phyloP scores from a whole-genome alignment of 2,329 filamentous ascomycete species.

The Colletotrichum eleusines region DNA sequence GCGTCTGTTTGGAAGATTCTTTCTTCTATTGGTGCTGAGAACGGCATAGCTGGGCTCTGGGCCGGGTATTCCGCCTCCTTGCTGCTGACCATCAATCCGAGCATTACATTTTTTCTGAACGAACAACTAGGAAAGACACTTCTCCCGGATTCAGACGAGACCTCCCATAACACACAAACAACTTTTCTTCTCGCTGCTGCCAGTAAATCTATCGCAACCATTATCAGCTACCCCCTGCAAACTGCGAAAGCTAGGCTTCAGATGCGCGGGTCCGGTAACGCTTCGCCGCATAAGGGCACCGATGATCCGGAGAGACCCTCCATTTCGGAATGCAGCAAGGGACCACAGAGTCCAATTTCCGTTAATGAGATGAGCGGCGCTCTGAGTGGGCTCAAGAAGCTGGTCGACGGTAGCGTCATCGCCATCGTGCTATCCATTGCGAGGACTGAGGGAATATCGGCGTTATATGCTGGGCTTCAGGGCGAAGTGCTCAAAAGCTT shows the following conservation, averaged over 20 bases:
- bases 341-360: neutral
- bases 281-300: slow-evolving; percentile 44
- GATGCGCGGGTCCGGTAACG: slow-evolving; percentile 55
- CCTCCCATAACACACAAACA: slow-evolving; percentile 19
- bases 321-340: neutral
- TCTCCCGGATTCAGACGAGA: slow-evolving; percentile 61
- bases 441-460: slow-evolving; percentile 73
- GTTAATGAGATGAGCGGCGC: neutral
- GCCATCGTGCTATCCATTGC: slow-evolving; percentile 69
- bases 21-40: slow-evolving; percentile 73
- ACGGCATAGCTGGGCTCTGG: slow-evolving; percentile 84
- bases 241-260: slow-evolving; percentile 86
- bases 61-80: slow-evolving; percentile 86
- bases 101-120: slow-evolving; percentile 87
- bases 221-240: slow-evolving; percentile 86
- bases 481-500: slow-evolving; percentile 87
- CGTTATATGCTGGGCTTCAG: slow-evolving; percentile 80
- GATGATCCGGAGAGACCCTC: slow-evolving; percentile 28
- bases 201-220: slow-evolving; percentile 82
- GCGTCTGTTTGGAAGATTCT: slow-evolving; percentile 69
- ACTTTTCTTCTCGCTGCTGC: slow-evolving; percentile 72
- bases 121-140: slow-evolving; percentile 74
- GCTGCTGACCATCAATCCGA: slow-evolving; percentile 86
- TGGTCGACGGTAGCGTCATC: slow-evolving; percentile 67
- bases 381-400: slow-evolving; percentile 38